A percentile compares a stretch with the other conserved stretches of the same genome.
Evolutionary conservation across 176 grass and related monocot species (phyloP).

Genomic region (Themeda triandra): DNA sequence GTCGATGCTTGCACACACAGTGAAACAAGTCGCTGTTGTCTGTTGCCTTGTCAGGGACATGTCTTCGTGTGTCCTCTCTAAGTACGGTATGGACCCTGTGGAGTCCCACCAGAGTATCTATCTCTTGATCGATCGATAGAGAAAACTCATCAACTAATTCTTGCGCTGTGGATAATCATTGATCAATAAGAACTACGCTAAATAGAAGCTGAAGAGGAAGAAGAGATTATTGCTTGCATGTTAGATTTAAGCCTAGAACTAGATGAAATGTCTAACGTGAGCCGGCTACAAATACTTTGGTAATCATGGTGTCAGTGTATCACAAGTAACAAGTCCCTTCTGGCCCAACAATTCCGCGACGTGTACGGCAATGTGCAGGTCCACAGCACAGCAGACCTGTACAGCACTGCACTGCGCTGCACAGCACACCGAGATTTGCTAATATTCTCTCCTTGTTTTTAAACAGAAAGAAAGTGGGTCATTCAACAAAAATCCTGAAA

Average conservation of each 20-base stretch:
- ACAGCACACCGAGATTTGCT: background rate
- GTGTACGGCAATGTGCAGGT: background rate
- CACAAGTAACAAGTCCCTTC: background rate
- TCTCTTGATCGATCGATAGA: background rate
- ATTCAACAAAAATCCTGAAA: background rate
- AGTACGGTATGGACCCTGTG: background rate
- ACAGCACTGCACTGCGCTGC: background rate
- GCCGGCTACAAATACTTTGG: too few relatives aligned
- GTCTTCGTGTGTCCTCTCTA: background rate
- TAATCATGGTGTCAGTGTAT: background rate
- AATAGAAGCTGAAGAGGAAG: too few relatives aligned
- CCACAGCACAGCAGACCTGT: conserved; percentile 3
- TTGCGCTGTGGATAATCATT: background rate
- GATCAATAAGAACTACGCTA: too few relatives aligned
- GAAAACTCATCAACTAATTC: background rate
- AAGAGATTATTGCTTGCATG: too few relatives aligned
- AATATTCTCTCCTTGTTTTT: background rate
- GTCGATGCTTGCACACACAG: background rate
- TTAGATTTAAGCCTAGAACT: rapidly evolving
- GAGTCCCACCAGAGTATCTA: background rate
- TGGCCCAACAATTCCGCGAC: background rate
- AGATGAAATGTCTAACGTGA: too few relatives aligned
- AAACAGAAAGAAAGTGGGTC: background rate
- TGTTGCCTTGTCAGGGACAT: background rate
- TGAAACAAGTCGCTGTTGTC: background rate